Percentiles rank a stretch among this genome's conserved stretches.
Evolutionary conservation across 345 rosid genomes (phyloP).

Genomic region (Dovyalis caffra): DNA sequence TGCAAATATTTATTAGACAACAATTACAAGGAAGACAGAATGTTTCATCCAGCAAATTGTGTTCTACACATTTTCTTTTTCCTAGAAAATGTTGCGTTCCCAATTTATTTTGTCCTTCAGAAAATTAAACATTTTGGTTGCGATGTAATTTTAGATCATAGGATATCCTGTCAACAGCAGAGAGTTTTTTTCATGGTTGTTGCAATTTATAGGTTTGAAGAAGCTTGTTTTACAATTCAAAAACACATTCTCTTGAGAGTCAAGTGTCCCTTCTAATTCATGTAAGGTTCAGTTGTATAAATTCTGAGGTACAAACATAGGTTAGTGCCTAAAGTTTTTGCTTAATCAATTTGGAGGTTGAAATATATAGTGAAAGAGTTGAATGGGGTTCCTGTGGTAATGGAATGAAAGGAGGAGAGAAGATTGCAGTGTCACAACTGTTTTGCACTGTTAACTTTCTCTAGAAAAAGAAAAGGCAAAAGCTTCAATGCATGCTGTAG

Average conservation of each 20-base stretch:
- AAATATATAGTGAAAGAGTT: background rate
- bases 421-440: background rate
- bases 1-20: too few species aligned
- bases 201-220: background rate
- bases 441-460: background rate
- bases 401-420: background rate
- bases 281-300: background rate
- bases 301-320: background rate
- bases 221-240: background rate
- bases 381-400: background rate
- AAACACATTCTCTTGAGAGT: background rate
- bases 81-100: too few species aligned
- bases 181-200: too few species aligned
- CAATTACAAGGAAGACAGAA: background rate
- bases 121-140: background rate
- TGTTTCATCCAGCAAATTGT: too few species aligned
- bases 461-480: background rate
- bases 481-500: background rate
- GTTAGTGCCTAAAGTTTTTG: background rate
- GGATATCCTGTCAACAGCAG: too few species aligned
- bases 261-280: background rate
- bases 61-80: too few species aligned
- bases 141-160: too few species aligned
- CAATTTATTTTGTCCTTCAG: background rate
- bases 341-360: background rate